phyloP scores from a whole-genome alignment of 2,329 filamentous ascomycete species.

The Beauveria medogensis region DNA sequence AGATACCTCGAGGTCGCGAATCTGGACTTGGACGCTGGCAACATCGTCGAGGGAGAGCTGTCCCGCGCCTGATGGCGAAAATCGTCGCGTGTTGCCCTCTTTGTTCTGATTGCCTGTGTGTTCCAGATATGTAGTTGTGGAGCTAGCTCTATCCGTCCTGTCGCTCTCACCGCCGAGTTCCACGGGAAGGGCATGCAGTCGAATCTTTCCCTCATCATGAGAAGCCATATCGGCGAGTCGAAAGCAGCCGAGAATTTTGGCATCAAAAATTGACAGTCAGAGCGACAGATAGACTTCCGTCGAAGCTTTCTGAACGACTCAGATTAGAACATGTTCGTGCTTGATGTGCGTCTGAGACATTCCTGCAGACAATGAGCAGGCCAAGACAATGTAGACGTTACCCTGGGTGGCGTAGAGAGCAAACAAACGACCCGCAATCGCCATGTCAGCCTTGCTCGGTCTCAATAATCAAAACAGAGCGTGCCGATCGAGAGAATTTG shows the following conservation, averaged over 20 bases:
- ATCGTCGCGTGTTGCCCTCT: conserved; percentile 14
- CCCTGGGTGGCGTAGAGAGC: not conserved
- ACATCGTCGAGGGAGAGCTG: conserved; percentile 43
- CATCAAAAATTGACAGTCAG: too few species aligned
- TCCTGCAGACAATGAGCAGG: not conserved
- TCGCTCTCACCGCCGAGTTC: conserved; percentile 11
- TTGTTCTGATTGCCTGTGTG: not conserved
- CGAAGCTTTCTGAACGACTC: not conserved
- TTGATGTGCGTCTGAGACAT: not conserved
- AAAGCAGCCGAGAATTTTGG: not conserved
- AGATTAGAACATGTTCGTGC: not conserved
- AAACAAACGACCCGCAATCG: too few species aligned
- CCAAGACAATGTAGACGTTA: not conserved
- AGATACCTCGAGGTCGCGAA: conserved; percentile 45
- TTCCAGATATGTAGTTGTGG: conserved; percentile 16
- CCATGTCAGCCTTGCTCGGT: not conserved
- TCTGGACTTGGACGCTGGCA: conserved; percentile 44
- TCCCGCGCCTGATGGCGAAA: conserved; percentile 26
- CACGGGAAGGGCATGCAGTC: not conserved
- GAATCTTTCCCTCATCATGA: not conserved
- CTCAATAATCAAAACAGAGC: too few species aligned
- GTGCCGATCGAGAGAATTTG: too few species aligned
- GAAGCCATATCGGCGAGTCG: not conserved
- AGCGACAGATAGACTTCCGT: not conserved
- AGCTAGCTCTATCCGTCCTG: conserved; percentile 17